A percentile compares a stretch with the other conserved stretches of the same genome.
These are phyloP conservation scores for Conringia planisiliqua DNA, from an alignment of 345 rosid genomes.

Conservation along the genomic window DNA sequence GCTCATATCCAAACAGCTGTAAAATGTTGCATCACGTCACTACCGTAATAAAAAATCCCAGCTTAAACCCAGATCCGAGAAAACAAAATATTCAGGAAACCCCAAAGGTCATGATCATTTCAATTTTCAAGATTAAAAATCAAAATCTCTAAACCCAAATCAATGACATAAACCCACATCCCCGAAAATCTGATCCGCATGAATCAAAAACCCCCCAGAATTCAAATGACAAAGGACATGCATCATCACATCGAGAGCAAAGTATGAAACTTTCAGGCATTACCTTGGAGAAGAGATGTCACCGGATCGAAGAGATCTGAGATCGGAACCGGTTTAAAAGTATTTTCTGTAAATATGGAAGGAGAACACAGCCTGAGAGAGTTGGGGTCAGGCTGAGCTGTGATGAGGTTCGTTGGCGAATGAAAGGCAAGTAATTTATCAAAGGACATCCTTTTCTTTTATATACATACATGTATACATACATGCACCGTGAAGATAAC, in stretches of 20 bases:
- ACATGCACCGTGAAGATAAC: not conserved
- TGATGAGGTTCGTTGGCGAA: slow-evolving; percentile 18
- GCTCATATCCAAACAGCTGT: not conserved
- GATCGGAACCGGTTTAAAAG: not conserved
- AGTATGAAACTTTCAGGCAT: not conserved
- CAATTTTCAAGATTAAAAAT: not conserved
- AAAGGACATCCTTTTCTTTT: not conserved
- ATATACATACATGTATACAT: not conserved
- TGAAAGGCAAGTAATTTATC: slow-evolving; percentile 8
- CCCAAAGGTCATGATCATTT: not conserved
- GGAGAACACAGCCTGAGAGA: slow-evolving; percentile 12
- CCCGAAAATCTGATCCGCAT: not conserved
- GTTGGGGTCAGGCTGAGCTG: slow-evolving; percentile 27
- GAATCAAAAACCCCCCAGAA: not conserved
- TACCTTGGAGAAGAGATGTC: slow-evolving; percentile 14
- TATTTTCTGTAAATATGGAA: not conserved
- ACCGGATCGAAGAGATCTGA: slow-evolving; percentile 16
- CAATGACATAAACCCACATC: too few relatives aligned
- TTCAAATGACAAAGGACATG: slow-evolving; percentile 8
- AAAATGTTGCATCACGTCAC: not conserved
- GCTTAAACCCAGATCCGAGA: slow-evolving; percentile 31
- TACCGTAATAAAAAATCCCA: not conserved
- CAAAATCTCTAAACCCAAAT: not conserved
- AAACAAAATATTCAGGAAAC: not conserved
- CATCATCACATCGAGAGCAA: not conserved